A percentile compares a stretch with the other conserved stretches of the same genome.
Evolutionary conservation across 768 basidiomycete genomes (phyloP).

Genomic region (Phanerodontia chrysosporium): DNA sequence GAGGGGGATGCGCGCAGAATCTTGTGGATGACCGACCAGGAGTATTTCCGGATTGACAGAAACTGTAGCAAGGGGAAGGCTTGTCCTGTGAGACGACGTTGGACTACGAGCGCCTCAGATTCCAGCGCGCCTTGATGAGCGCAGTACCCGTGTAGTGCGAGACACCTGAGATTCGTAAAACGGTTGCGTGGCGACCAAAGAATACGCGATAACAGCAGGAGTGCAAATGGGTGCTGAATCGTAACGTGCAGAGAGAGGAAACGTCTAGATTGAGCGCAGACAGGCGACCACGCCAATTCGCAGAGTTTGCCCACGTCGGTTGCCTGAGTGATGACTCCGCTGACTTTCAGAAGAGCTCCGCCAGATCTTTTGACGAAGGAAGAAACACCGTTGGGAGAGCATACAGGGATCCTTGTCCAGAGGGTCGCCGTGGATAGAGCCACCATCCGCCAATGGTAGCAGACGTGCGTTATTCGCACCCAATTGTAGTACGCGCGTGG

Average conservation of each 20-base stretch:
- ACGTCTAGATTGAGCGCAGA: neutral
- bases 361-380: neutral
- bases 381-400: neutral
- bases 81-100: too few relatives aligned
- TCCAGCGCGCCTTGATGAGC: too few relatives aligned
- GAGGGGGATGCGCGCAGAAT: too few relatives aligned
- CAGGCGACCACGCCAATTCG: neutral
- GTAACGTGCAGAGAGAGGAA: neutral
- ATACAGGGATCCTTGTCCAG: neutral
- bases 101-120: too few relatives aligned
- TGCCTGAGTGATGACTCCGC: neutral
- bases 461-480: conserved; percentile 9
- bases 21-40: too few relatives aligned
- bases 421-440: neutral
- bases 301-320: neutral
- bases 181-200: too few relatives aligned
- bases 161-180: too few relatives aligned
- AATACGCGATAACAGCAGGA: too few relatives aligned
- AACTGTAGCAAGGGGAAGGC: too few relatives aligned
- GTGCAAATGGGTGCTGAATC: neutral
- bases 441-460: conserved; percentile 7
- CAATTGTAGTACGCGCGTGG: neutral
- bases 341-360: neutral
- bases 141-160: too few relatives aligned
- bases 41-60: too few relatives aligned